These are phyloP conservation scores for Boletus pseudopeckii DNA, from an alignment of 768 basidiomycete genomes.

Conservation along the genomic window DNA sequence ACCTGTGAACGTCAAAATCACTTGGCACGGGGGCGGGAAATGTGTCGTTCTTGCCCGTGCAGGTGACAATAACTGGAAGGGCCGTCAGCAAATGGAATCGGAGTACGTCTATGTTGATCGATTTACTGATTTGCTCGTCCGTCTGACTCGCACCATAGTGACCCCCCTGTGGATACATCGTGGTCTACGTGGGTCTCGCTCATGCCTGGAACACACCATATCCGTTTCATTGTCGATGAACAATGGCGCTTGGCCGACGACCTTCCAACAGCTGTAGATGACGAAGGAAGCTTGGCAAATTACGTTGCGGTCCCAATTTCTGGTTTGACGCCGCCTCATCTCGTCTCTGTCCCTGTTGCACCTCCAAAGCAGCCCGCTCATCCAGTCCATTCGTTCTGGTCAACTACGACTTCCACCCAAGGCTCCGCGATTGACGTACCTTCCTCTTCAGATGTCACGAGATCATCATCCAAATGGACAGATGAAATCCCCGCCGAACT, in stretches of 20 bases:
- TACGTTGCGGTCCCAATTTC: slow-evolving; percentile 62
- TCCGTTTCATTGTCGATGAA: slow-evolving; percentile 94
- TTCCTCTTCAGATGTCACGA: slow-evolving; percentile 30
- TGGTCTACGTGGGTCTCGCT: slow-evolving; percentile 48
- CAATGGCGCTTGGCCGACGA: slow-evolving; percentile 77
- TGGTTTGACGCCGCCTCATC: slow-evolving; percentile 30
- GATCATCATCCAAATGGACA: slow-evolving; percentile 58
- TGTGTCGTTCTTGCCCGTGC: slow-evolving; percentile 67
- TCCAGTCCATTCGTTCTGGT: slow-evolving; percentile 43
- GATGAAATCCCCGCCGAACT: slow-evolving; percentile 74
- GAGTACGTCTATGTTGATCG: slow-evolving; percentile 44
- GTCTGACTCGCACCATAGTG: slow-evolving; percentile 23
- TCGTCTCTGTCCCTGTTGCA: slow-evolving; percentile 35
- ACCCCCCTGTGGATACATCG: slow-evolving; percentile 33
- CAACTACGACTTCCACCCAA: slow-evolving; percentile 35
- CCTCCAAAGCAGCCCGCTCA: slow-evolving; percentile 26
- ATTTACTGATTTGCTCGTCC: not conserved
- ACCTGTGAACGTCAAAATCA: slow-evolving; percentile 46
- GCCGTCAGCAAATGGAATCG: slow-evolving; percentile 58
- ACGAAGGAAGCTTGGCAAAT: slow-evolving; percentile 92
- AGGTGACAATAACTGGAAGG: slow-evolving; percentile 75
- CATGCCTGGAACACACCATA: slow-evolving; percentile 86
- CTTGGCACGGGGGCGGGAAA: slow-evolving; percentile 64
- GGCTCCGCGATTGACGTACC: slow-evolving; percentile 27
- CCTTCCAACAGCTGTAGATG: slow-evolving; percentile 86